Evolutionary conservation across 192 early-diverging fungal species (phyloP).

Genomic region (Coemansia sp.): DNA sequence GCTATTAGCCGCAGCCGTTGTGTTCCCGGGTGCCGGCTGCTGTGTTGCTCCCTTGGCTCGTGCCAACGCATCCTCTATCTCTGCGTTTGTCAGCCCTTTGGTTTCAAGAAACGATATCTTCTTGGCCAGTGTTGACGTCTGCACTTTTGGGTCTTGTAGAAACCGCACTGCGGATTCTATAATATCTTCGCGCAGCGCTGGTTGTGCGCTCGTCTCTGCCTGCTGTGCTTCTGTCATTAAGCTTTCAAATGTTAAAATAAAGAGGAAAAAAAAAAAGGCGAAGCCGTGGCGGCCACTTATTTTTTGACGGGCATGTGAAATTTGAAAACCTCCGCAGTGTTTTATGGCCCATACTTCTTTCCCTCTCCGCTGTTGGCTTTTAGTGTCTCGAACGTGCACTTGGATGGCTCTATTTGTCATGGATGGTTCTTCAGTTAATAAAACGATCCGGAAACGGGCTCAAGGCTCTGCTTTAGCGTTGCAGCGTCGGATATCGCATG

Average conservation of each 20-base stretch:
- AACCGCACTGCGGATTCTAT: conserved; percentile 87
- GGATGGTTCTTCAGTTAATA: background rate
- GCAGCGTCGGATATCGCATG: conserved; percentile 14
- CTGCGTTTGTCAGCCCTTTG: conserved; percentile 87
- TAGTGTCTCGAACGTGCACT: too few species aligned
- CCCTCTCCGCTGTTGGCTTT: too few species aligned
- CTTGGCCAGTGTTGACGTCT: conserved; percentile 82
- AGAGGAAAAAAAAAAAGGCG: background rate
- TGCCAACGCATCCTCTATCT: conserved; percentile 88
- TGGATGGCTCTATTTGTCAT: background rate
- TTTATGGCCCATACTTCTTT: background rate
- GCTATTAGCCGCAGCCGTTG: conserved; percentile 2
- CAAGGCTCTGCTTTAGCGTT: conserved; percentile 2
- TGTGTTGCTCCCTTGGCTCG: conserved; percentile 53
- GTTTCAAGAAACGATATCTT: conserved; percentile 93
- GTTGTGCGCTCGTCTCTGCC: conserved; percentile 11
- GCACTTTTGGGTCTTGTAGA: conserved; percentile 89
- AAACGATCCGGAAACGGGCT: conserved; percentile 19
- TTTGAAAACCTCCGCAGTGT: background rate
- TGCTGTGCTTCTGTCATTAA: conserved; percentile 24
- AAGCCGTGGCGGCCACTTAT: background rate
- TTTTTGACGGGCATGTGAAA: conserved; percentile 3
- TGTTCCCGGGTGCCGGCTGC: conserved; percentile 5
- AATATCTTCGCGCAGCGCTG: conserved; percentile 64
- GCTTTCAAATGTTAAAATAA: conserved; percentile 1